Evolutionary conservation across 2,329 filamentous ascomycete species (phyloP).

Genomic region (Trichophyton simii): DNA sequence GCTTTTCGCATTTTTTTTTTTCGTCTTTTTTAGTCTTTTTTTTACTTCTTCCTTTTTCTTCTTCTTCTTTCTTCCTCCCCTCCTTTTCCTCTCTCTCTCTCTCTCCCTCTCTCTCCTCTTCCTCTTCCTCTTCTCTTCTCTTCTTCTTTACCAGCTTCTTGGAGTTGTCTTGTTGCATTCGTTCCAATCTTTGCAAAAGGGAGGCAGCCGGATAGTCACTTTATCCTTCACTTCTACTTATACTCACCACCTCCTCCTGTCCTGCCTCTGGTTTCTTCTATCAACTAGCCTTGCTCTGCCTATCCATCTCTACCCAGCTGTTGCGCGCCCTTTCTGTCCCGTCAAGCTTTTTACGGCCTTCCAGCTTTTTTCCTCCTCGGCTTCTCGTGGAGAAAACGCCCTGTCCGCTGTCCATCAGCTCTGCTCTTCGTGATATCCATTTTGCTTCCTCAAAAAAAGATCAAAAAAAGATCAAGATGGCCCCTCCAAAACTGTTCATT

Average conservation of each 20-base stretch:
- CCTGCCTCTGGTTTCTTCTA: not conserved
- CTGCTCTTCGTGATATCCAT: not conserved
- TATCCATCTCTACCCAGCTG: too few relatives aligned
- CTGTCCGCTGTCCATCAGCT: not conserved
- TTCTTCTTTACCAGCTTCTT: not conserved
- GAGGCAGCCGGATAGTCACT: not conserved
- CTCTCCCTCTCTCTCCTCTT: not conserved
- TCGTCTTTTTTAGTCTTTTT: not conserved
- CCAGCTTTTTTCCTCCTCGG: not conserved
- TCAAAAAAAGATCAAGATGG: not conserved
- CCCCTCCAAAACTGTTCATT: constrained; percentile 64
- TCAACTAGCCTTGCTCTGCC: too few relatives aligned
- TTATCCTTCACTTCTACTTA: not conserved
- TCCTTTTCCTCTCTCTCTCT: not conserved
- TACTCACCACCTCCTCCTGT: not conserved
- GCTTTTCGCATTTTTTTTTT: not conserved
- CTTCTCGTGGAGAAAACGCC: not conserved
- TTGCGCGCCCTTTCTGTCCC: not conserved
- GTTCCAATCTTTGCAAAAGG: not conserved
- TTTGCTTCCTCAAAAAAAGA: not conserved
- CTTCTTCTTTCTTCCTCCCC: not conserved
- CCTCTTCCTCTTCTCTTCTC: not conserved
- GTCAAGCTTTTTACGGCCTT: not conserved
- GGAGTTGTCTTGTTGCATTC: not conserved
- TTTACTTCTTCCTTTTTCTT: not conserved